phyloP scores from a whole-genome alignment of 257 asterid genomes.

The Leptodermis oblonga region DNA sequence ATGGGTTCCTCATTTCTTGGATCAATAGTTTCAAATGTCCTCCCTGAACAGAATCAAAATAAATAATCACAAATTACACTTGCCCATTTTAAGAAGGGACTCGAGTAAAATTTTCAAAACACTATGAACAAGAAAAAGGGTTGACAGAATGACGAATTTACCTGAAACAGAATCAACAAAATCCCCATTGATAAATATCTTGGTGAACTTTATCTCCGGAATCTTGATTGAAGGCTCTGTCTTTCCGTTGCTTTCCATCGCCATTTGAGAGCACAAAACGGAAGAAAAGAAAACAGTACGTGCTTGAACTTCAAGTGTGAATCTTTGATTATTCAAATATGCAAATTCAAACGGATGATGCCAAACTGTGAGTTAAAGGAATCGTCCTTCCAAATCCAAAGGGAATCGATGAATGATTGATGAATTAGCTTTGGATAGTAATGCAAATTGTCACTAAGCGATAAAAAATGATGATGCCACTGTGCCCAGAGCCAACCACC shows the following conservation, averaged over 20 bases:
- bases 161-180: slow-evolving; percentile 66
- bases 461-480: too few species aligned
- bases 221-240: slow-evolving; percentile 21
- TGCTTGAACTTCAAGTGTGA: background rate
- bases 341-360: background rate
- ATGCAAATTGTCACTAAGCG: too few species aligned
- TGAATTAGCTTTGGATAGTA: too few species aligned
- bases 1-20: slow-evolving; percentile 23
- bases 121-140: too few species aligned
- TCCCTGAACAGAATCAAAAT: slow-evolving; percentile 13
- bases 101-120: background rate
- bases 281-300: background rate
- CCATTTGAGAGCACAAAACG: background rate
- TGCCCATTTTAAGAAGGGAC: background rate
- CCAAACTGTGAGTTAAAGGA: background rate
- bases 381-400: background rate
- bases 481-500: too few species aligned
- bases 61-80: background rate
- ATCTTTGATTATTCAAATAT: background rate
- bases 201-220: slow-evolving; percentile 55
- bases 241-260: slow-evolving; percentile 1
- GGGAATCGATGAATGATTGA: background rate
- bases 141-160: background rate
- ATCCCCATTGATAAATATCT: slow-evolving; percentile 64
- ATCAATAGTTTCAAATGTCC: slow-evolving; percentile 22